Conservation (phyloP, 495 filamentous ascomycete genomes). For the Chaetomium tenue region DNA sequence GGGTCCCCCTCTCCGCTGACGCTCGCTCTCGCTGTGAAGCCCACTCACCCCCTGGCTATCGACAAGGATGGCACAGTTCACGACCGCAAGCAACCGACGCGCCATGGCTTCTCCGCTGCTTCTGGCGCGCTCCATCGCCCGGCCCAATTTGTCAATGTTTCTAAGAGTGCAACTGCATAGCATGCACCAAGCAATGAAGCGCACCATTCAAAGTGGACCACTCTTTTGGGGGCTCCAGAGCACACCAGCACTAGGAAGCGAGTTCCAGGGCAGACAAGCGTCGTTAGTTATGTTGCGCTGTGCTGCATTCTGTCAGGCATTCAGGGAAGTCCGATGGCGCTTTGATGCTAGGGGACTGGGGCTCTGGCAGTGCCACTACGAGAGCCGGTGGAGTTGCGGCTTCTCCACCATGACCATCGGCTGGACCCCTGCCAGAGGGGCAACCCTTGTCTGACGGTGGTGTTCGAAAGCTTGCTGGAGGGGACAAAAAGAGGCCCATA, state of each 20-base stretch:
- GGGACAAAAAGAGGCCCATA: constrained; percentile 33
- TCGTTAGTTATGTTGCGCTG: background rate
- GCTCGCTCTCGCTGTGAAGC: constrained; percentile 25
- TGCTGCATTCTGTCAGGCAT: background rate
- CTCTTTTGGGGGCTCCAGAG: background rate
- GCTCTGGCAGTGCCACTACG: constrained; percentile 18
- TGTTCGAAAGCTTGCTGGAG: constrained; percentile 24
- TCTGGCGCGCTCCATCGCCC: constrained; percentile 22
- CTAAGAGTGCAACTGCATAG: constrained; percentile 3
- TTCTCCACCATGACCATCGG: constrained; percentile 36
- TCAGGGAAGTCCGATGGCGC: constrained; percentile 2
- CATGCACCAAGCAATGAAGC: constrained; percentile 16
- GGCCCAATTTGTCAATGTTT: constrained; percentile 25
- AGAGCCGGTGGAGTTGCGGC: constrained; percentile 25
- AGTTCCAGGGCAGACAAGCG: constrained; percentile 4
- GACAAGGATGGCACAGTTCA: constrained; percentile 36
- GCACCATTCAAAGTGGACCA: constrained; percentile 19
- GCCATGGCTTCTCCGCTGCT: constrained; percentile 26
- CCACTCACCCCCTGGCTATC: constrained; percentile 26
- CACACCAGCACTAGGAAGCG: background rate
- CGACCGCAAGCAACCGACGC: constrained; percentile 10
- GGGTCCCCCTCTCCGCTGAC: constrained; percentile 33
- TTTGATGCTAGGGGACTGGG: constrained; percentile 4
- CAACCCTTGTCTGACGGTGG: constrained; percentile 28
- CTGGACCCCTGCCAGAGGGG: constrained; percentile 32